Evolutionary conservation across 2,329 filamentous ascomycete genomes (phyloP), one percentile per base, ranked within the genome.

Genomic region (Colletotrichum sp.): DNA sequence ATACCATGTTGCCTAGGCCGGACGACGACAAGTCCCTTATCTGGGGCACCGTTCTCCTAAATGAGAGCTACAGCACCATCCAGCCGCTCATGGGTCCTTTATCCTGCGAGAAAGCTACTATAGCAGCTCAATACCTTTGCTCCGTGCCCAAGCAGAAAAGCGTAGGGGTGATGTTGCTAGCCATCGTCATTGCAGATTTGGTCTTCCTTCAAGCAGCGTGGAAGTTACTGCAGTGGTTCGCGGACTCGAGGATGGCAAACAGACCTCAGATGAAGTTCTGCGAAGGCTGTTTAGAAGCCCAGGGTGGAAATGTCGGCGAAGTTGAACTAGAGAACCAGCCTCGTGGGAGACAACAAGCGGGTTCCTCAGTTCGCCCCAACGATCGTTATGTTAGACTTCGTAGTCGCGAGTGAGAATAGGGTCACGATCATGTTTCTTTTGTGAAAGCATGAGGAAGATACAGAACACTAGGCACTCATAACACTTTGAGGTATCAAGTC

Each of bases 41-140:
- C 34, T 7, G 34, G 34, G 4, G 4, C 34, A 36, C 4, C 34
- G 34, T 39, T 39, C 52, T 1, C 28, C 30, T 63, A 2, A 36
- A 63, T 1, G 59, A 63, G 59, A 63, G 24, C 28, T 63, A 30
- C 28, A 24, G 2, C 1, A 18, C 18, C 0, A n/a, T 63, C 6
- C 59, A 22, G 59, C 59, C 59, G 4, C 26, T 63, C 18, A 63
- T 63, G 59, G 59, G 59, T 10, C 30, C 59, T 12, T 24, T 63
- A n/a, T 63, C 59, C 9, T 63, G 59, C 10, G 13, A 32, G 1
- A 63, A 63, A 1, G 59, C 30, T 2, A 63, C 59, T 2, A 63
- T 63, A 30, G 26, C 59, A 30, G 59, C 59, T 63, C 59, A 63
- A 24, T 63, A 63, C 30, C 24, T 63, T 30, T 63, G 59, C 4